Conservation (phyloP, 257 asterid species). For the Solanum phureja region DNA sequence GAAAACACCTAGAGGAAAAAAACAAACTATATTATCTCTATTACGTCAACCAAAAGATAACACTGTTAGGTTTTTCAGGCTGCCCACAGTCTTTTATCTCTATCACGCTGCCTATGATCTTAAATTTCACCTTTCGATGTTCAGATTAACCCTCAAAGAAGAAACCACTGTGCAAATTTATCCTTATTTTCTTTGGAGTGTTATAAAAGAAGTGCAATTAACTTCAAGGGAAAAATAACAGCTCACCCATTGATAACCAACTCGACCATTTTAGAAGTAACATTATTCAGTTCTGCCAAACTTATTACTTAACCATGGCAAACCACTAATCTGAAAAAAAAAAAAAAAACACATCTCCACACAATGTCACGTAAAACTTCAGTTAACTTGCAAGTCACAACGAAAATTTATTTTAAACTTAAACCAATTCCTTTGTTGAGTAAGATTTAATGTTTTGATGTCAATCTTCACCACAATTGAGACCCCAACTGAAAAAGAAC, state of each 20-base stretch:
- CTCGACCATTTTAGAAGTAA: background rate
- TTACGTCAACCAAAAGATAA: background rate
- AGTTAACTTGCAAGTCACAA: background rate
- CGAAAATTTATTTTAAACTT: background rate
- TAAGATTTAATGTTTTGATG: background rate
- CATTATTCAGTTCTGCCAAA: background rate
- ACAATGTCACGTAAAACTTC: background rate
- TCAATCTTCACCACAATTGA: background rate
- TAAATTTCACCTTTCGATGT: background rate
- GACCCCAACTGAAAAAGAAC: background rate
- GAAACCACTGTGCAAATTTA: background rate
- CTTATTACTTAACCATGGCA: background rate
- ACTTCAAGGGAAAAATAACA: background rate
- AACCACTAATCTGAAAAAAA: background rate
- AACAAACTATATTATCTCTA: background rate
- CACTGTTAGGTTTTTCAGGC: background rate
- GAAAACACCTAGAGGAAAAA: constrained; percentile 47
- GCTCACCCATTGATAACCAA: background rate
- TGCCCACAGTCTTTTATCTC: background rate
- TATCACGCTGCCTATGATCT: background rate
- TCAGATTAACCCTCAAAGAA: background rate
- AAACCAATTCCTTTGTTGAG: background rate
- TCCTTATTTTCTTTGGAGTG: background rate
- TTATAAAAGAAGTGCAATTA: background rate
- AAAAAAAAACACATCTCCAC: background rate